These are phyloP conservation scores for Tympanopsis confertula DNA, from an alignment of 2,329 filamentous ascomycete genomes.

Conservation along the genomic window DNA sequence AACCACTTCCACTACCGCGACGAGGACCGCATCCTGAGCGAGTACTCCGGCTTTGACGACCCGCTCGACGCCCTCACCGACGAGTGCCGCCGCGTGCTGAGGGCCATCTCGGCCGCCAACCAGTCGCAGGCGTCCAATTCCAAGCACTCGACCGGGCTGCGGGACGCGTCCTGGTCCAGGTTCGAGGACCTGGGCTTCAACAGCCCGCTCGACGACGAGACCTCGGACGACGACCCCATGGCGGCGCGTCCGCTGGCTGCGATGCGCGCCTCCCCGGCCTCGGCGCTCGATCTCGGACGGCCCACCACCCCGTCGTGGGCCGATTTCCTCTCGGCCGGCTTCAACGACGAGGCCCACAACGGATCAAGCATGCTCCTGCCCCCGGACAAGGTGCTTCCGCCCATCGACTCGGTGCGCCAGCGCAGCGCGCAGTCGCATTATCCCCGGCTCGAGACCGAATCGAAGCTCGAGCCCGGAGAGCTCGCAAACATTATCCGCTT, in stretches of 20 bases:
- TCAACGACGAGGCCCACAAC: slow-evolving; percentile 61
- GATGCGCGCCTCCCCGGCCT: slow-evolving; percentile 55
- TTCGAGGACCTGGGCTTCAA: slow-evolving; percentile 93
- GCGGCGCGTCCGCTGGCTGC: slow-evolving; percentile 37
- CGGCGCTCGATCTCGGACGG: slow-evolving; percentile 55
- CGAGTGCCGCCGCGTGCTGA: slow-evolving; percentile 82
- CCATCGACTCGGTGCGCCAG: slow-evolving; percentile 63
- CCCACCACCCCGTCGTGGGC: slow-evolving; percentile 97
- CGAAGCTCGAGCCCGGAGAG: slow-evolving; percentile 74
- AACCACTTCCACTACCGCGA: slow-evolving; percentile 94
- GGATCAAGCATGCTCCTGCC: slow-evolving; percentile 64
- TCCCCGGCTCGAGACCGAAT: slow-evolving; percentile 55
- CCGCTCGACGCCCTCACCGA: slow-evolving; percentile 80
- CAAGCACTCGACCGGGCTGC: slow-evolving; percentile 60
- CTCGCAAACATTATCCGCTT: slow-evolving; percentile 80
- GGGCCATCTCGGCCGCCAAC: slow-evolving; percentile 77
- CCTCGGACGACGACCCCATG: slow-evolving; percentile 47
- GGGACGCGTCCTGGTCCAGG: slow-evolving; percentile 90
- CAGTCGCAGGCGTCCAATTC: slow-evolving; percentile 66
- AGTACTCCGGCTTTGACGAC: slow-evolving; percentile 81
- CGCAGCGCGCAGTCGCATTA: slow-evolving; percentile 79
- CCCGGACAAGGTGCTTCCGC: slow-evolving; percentile 81
- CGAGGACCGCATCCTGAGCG: slow-evolving; percentile 68
- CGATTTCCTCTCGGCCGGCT: slow-evolving; percentile 90
- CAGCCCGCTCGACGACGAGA: slow-evolving; percentile 59